Conservation (phyloP, 1,284 basidiomycete species). For the Leccinum pachyderme region DNA sequence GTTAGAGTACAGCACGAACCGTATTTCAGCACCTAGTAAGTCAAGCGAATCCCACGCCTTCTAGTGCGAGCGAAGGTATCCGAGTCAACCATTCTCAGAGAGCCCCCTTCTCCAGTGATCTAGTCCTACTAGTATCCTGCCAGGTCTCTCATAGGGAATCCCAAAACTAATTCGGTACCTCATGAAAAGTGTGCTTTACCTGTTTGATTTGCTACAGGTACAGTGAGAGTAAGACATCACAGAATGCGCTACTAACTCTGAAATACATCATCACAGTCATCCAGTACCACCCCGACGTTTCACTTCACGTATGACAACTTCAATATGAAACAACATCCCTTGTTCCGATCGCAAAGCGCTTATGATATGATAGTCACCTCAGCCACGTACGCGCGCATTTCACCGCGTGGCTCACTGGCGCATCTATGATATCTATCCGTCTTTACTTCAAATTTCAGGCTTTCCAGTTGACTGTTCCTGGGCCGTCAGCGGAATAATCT, state of each 20-base stretch:
- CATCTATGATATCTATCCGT: neutral
- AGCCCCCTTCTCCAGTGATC: too few species aligned
- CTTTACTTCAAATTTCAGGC: neutral
- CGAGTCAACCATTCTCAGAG: too few species aligned
- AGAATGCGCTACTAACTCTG: neutral
- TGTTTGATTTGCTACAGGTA: neutral
- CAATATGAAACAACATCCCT: neutral
- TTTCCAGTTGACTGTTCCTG: neutral
- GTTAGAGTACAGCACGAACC: too few species aligned
- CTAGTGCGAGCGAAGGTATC: too few species aligned
- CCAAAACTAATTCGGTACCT: neutral
- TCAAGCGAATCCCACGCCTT: neutral
- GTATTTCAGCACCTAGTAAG: too few species aligned
- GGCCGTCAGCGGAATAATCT: neutral
- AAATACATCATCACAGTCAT: neutral
- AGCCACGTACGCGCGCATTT: neutral
- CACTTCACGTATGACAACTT: neutral
- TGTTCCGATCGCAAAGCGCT: neutral
- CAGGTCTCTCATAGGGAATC: neutral
- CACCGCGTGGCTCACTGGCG: neutral
- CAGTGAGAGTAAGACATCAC: neutral
- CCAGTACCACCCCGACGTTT: neutral
- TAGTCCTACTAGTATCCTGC: too few species aligned
- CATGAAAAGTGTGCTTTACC: too few species aligned
- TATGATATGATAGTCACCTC: neutral